Conservation (phyloP, 495 filamentous ascomycete species). For the Penicillium egyptiacum region DNA sequence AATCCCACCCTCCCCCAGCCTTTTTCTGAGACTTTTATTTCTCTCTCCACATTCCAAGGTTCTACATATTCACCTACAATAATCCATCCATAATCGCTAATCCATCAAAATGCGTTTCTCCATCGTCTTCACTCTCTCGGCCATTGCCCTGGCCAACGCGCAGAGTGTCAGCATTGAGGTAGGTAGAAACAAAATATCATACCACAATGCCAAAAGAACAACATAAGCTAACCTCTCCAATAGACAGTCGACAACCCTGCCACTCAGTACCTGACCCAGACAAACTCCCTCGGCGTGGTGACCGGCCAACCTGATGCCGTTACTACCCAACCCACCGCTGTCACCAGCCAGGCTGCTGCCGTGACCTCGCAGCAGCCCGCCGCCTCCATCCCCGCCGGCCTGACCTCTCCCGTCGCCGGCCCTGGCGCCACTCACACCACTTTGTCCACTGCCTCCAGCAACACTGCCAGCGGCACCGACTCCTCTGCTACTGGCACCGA, state of each 20-base stretch:
- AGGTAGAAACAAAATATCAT: slow-evolving; percentile 13
- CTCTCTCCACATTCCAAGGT: slow-evolving; percentile 12
- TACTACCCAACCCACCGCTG: slow-evolving; percentile 37
- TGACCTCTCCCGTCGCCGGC: slow-evolving; percentile 30
- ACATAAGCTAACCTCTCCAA: background rate
- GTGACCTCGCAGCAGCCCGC: slow-evolving; percentile 45
- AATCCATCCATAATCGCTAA: slow-evolving; percentile 5
- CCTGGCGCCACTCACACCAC: slow-evolving; percentile 18
- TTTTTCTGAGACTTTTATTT: slow-evolving; percentile 3
- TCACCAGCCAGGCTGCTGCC: slow-evolving; percentile 44
- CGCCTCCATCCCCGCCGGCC: slow-evolving; percentile 52
- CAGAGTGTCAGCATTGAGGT: slow-evolving; percentile 23
- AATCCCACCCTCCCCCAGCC: slow-evolving; percentile 3
- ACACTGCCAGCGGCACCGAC: slow-evolving; percentile 22
- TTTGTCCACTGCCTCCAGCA: slow-evolving; percentile 12
- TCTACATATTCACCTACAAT: slow-evolving; percentile 5
- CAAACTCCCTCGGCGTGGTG: slow-evolving; percentile 57
- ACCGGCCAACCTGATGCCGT: slow-evolving; percentile 48
- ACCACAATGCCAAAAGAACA: background rate
- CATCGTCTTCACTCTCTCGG: slow-evolving; percentile 43
- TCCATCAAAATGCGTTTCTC: slow-evolving; percentile 42
- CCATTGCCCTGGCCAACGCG: slow-evolving; percentile 35
- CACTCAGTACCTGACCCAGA: slow-evolving; percentile 48
- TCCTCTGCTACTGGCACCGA: slow-evolving; percentile 14
- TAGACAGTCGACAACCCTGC: slow-evolving; percentile 34